A percentile compares a stretch with the other conserved stretches of the same genome.
phyloP scores from a whole-genome alignment of 1,284 basidiomycete genomes.

The Naganishia sp. region DNA sequence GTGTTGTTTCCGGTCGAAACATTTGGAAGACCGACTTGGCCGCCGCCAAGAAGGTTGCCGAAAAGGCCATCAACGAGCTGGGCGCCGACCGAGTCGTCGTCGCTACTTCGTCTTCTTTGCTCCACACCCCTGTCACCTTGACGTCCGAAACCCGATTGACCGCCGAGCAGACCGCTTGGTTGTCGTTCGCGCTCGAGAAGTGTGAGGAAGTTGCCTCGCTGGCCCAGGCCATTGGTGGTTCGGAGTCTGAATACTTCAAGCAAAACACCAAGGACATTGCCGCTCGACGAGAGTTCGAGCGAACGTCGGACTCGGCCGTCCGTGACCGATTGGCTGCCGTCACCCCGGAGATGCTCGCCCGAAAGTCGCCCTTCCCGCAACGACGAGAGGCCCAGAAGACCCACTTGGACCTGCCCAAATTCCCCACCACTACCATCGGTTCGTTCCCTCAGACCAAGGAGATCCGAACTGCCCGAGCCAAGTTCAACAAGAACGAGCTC shows the following conservation, averaged over 20 bases:
- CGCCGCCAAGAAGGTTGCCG: conserved; percentile 76
- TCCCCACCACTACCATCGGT: conserved; percentile 98
- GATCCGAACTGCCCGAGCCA: conserved; percentile 93
- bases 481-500: conserved; percentile 90
- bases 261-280: conserved; percentile 89
- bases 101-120: conserved; percentile 94
- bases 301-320: conserved; percentile 89
- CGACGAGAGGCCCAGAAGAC: conserved; percentile 89
- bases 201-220: conserved; percentile 85
- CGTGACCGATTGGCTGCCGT: conserved; percentile 93
- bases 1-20: conserved; percentile 97
- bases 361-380: conserved; percentile 84
- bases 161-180: conserved; percentile 92
- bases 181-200: conserved; percentile 98
- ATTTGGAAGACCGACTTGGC: conserved; percentile 99
- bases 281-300: conserved; percentile 94
- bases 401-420: conserved; percentile 88
- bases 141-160: conserved; percentile 91
- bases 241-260: conserved; percentile 72
- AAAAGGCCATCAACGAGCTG: conserved; percentile 80
- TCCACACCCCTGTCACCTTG: conserved; percentile 96
- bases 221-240: conserved; percentile 80
- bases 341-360: conserved; percentile 82
- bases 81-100: conserved; percentile 86
- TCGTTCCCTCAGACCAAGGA: conserved; percentile 99